Conservation (phyloP, 2,329 filamentous ascomycete species). For the Aspergillus transmontanensis region DNA sequence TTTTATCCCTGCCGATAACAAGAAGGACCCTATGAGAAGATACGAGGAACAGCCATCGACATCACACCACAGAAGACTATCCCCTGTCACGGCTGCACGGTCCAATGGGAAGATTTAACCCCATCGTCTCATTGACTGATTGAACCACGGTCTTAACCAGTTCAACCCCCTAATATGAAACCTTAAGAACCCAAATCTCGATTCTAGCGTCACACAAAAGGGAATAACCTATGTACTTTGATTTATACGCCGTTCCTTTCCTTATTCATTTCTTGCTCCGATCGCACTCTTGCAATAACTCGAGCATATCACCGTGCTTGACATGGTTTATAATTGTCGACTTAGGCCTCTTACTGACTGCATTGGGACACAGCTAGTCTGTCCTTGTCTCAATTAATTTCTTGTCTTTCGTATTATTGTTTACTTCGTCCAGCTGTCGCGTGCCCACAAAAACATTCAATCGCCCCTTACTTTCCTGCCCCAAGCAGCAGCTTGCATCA, state of each 20-base stretch:
- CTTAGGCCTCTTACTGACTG: not conserved
- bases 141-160: not conserved
- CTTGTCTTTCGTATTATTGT: not conserved
- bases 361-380: not conserved
- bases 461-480: not conserved
- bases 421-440: not conserved
- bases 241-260: not conserved
- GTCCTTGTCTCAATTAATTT: not conserved
- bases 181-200: no score
- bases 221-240: not conserved
- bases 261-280: not conserved
- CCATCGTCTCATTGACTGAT: not conserved
- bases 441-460: not conserved
- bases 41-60: not conserved
- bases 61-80: not conserved
- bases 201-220: not conserved
- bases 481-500: not conserved
- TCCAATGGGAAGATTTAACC: not conserved
- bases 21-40: not conserved
- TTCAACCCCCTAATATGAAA: no score
- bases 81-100: not conserved
- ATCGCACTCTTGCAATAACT: not conserved
- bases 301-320: not conserved
- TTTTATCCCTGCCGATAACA: not conserved
- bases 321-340: not conserved